Evolutionary conservation across 768 basidiomycete genomes (phyloP), one percentile per base, ranked within the genome.

Genomic region (Lactarius hengduanensis): DNA sequence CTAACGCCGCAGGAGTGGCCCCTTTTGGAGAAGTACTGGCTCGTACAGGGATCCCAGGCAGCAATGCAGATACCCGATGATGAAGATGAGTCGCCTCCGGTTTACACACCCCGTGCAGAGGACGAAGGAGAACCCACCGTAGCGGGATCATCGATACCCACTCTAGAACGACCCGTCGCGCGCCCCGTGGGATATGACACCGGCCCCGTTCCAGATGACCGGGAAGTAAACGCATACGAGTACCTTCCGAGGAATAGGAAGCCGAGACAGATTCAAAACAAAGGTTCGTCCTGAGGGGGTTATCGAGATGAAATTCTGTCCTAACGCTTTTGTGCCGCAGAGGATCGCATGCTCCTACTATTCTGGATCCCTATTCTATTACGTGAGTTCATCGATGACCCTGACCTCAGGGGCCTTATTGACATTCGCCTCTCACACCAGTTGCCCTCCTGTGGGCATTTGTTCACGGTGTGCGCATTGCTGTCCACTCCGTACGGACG

Each of bases 341-440:
- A 89, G 77, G 92, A 94, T 74, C 87, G 86, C 50, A 94, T 94
- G 92, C 83, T 94, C 56, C 72, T 91, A 41, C 73, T 89, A 50
- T 94, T 94, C 80, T 94, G 92, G 92, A 80, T 94, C 71, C 92
- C 92, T 20, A 91, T 94, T 72, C 80, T 94, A 10, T 76, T 93
- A 66, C 76, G 91, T 94, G 71, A 79, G 91, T 86, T 11, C 22
- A 0, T n/a, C 4, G 30, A 8, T 70, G 47, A 53, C 26, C 50
- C 36, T 50, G n/a, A 41, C 18, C 7, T 43, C 36, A 40, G 9
- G 47, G 11, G 38, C 38, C 53, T 67, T 2, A 61, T 61, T 64
- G 26, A 45, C 61, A 28, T 10, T 13, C 4, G 4, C 34, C 15
- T 18, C 36, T 59, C 10, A 30, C 18, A 38, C 3, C 53, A 76